Conservation (phyloP, 257 asterid genomes). For the Solanum boliviense region DNA sequence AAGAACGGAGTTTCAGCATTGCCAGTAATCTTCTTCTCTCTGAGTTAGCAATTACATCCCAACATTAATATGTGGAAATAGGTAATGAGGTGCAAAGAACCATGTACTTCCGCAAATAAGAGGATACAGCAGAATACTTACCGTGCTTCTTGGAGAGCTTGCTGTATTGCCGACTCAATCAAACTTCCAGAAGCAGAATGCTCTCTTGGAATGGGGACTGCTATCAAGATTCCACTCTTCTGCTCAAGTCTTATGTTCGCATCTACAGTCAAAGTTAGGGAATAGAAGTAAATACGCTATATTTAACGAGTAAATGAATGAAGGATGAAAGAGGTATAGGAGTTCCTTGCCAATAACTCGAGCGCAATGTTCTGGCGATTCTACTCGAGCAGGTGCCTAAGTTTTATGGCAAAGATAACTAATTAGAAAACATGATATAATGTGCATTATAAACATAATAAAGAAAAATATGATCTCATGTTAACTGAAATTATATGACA, state of each 20-base stretch:
- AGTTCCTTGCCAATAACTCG: conserved; percentile 48
- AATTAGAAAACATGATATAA: not conserved
- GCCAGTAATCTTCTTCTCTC: conserved; percentile 76
- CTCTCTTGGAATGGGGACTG: conserved; percentile 78
- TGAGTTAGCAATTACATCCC: conserved; percentile 18
- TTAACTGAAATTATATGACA: not conserved
- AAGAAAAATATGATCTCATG: not conserved
- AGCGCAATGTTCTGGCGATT: conserved; percentile 87
- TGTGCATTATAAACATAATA: not conserved
- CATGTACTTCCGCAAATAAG: conserved; percentile 3
- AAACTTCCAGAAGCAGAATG: conserved; percentile 74
- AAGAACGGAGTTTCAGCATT: conserved; percentile 89
- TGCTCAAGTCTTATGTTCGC: conserved; percentile 48
- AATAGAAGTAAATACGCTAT: not conserved
- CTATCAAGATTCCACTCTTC: conserved; percentile 65
- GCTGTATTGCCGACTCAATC: conserved; percentile 74
- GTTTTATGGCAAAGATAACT: conserved; percentile 2
- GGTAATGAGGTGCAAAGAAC: not conserved
- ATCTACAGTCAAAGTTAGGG: conserved; percentile 22
- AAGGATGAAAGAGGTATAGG: not conserved
- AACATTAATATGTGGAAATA: not conserved
- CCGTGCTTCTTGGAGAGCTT: conserved; percentile 83
- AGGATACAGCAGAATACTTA: conserved; percentile 12
- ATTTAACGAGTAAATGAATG: not conserved
- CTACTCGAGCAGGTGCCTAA: conserved; percentile 82